These are phyloP conservation scores for Penicillium malachiteum DNA, from an alignment of 495 filamentous ascomycete species.

Conservation along the genomic window DNA sequence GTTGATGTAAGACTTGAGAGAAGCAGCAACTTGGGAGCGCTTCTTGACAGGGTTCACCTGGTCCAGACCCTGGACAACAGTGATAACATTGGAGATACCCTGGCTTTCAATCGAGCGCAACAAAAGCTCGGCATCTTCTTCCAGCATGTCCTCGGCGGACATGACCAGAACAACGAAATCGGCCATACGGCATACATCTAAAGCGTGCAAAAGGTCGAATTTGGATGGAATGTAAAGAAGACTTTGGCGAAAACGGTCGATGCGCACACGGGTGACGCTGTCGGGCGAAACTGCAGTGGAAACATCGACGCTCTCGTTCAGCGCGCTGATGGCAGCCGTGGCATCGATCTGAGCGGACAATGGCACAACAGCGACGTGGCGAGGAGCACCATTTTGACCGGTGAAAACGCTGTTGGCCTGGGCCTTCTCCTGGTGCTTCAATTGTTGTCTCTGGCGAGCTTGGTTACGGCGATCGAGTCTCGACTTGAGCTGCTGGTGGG, in stretches of 20 bases:
- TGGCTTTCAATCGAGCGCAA: conserved; percentile 86
- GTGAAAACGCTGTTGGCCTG: conserved; percentile 75
- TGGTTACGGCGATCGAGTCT: conserved; percentile 94
- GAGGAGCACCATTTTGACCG: conserved; percentile 80
- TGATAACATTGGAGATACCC: conserved; percentile 83
- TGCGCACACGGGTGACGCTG: conserved; percentile 58
- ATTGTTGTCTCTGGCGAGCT: conserved; percentile 77
- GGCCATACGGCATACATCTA: conserved; percentile 85
- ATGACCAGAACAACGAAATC: conserved; percentile 87
- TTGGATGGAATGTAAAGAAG: conserved; percentile 75
- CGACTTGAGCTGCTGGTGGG: conserved; percentile 94
- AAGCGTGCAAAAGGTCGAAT: conserved; percentile 66
- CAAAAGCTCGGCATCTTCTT: conserved; percentile 75
- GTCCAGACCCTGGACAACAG: conserved; percentile 76
- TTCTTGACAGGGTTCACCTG: conserved; percentile 75
- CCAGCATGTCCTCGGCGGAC: conserved; percentile 78
- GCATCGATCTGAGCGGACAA: conserved; percentile 71
- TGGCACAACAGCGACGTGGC: conserved; percentile 89
- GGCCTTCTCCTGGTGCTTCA: conserved; percentile 76
- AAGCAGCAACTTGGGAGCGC: conserved; percentile 68
- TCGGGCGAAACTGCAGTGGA: conserved; percentile 62
- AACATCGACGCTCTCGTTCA: conserved; percentile 79
- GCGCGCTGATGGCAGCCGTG: conserved; percentile 58
- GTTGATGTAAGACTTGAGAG: conserved; percentile 83
- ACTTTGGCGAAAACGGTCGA: conserved; percentile 92